Evolutionary conservation across 2,329 filamentous ascomycete genomes (phyloP), one percentile per base, ranked within the genome.

Genomic region (Xylariaceae sp.): DNA sequence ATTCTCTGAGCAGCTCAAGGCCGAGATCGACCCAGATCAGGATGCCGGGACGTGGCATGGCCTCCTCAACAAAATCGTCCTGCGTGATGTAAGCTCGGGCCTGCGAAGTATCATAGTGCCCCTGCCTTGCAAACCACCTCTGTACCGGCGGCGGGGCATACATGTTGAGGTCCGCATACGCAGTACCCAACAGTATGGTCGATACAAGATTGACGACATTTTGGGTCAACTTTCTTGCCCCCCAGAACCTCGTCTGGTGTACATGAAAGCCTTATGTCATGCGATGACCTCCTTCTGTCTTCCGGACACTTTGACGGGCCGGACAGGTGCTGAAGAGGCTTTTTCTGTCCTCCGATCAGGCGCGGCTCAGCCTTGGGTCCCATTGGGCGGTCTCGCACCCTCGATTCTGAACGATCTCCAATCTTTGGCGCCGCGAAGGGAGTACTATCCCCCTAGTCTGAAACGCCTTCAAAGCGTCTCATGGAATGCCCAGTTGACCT

Each of bases 21-120:
- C 79, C 0, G 77, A 82, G 44, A 74, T 90, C 1, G 83, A 86
- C 55, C 67, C 68, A 0, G 62, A 83, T 9, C 88, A 90, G 66
- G 80, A 87, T 54, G 72, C 79, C 0, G 86, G 86, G 0, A 84
- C 82, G 0, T 77, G 82, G 65, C 81, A 88, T 59, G 86, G 87
- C 0, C 72, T 88, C 0, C 54, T 71, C 1, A 85, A 80, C 68
- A 87, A 82, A 2, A 72, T 88, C 6, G 78, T 88, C 0, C 67
- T 88, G 9, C 75, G 78, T 0, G 78, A 82, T 18, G 57, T 65
- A 0, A 77, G 79, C 35, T 65, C 59, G 0, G 57, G 65, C 0
- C 72, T 74, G 4, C 78, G 80, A 8, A 85, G 78, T 39, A 72
- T 88, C 2, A 73, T 89, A 0, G 73, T 84, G 0, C 80, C 86